Conservation (phyloP, 31 red algal species). For the Asparagopsis taxiformis region DNA sequence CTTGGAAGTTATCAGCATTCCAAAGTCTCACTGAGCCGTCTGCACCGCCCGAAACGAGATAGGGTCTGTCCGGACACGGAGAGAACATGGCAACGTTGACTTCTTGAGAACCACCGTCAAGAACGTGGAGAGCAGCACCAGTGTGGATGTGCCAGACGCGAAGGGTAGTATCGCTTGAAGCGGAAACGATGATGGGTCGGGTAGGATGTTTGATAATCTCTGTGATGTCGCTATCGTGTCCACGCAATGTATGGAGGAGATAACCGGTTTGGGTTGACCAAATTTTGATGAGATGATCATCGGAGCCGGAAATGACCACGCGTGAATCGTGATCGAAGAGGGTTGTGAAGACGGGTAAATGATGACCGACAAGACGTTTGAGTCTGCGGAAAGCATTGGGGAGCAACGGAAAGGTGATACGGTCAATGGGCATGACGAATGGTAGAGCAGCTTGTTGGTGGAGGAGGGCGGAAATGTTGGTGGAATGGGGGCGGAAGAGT, state of each 20-base stretch:
- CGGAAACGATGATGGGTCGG: conserved; percentile 53
- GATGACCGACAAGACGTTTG: conserved; percentile 71
- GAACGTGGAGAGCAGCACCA: conserved; percentile 61
- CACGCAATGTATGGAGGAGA: conserved; percentile 58
- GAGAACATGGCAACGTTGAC: conserved; percentile 70
- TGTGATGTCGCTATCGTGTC: conserved; percentile 65
- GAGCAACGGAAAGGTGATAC: conserved; percentile 20
- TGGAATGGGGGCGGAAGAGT: background rate
- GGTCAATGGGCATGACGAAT: conserved; percentile 11
- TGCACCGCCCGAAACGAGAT: conserved; percentile 76
- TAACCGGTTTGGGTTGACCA: conserved; percentile 66
- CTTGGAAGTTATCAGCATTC: conserved; percentile 63
- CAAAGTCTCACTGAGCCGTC: conserved; percentile 75
- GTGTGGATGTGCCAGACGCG: conserved; percentile 74
- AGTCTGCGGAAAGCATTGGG: conserved; percentile 52
- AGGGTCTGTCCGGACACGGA: conserved; percentile 77
- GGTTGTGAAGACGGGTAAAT: conserved; percentile 62
- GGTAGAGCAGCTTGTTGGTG: background rate
- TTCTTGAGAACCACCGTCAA: conserved; percentile 59
- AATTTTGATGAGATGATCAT: conserved; percentile 76
- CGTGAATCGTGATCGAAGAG: conserved; percentile 54
- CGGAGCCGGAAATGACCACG: conserved; percentile 58
- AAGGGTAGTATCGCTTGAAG: conserved; percentile 60
- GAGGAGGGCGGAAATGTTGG: conserved; percentile 7
- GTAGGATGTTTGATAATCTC: conserved; percentile 68